Base-by-base conservation (phyloP, 2,329 filamentous ascomycete genomes). In the Metarhizium album region DNA sequence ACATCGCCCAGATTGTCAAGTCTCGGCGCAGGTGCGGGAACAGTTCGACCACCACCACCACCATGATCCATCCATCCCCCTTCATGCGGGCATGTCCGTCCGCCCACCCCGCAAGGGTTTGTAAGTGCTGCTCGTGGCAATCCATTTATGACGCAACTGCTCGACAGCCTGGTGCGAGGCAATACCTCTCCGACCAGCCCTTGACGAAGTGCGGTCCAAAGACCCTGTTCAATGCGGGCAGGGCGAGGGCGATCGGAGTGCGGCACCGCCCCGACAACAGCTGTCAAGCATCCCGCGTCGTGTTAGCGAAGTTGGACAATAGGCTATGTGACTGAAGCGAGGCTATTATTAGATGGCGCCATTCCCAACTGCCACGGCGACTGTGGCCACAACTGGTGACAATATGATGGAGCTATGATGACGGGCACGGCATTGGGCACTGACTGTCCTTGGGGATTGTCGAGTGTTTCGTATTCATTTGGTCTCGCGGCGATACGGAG, bases 121-220 rank as follows among this genome's bases (percentile, higher is more conserved):
- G 45, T 52, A 16, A 16, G 24, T 22, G 24, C 18, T 46, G 27
- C 14, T 37, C 20, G 7, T 6, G 11, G 33, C 50, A 37, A 33
- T 45, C 45, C 42, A 43, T 52, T 52, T 46, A 52, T 49, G 42
- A 49, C 42, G 50, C 50, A 48, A 48, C 42, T 20, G 50, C 33
- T 46, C 35, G 45, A 22, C 45, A 27, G 23, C 14, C 45, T 48
- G 42, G 47, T 48, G 42, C 42, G 40, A 47, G 42, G 42, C 20
- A 43, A 24, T 24, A 18, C 38, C 38, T 42, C 38, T 5, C 16
- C 13, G n/a, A n/a, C 38, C 38, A 42, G 38, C 38, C 46, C n/a
- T n/a, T 3, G 50, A 46, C 50, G 20, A 13, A 14, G 38, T 18
- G 27, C 16, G 27, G 13, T 14, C 37, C 16, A 20, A 18, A 18